A percentile compares a stretch with the other conserved stretches of the same genome.
These are phyloP conservation scores for Talaromyces proteolyticus DNA, from an alignment of 495 filamentous ascomycete species.

Conservation along the genomic window DNA sequence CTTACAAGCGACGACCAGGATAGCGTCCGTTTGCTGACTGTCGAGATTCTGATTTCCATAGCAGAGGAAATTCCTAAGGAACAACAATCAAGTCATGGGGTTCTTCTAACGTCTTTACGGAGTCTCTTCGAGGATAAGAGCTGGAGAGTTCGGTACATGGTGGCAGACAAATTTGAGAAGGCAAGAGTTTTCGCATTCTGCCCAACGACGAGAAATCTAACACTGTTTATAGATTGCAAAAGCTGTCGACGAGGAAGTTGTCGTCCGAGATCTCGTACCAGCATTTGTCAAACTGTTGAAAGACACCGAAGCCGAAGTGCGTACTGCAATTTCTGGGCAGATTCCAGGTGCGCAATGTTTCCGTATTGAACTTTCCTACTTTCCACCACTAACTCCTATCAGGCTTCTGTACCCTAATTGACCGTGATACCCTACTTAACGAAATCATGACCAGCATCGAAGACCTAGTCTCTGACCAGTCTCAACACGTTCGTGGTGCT, in stretches of 20 bases:
- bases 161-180: conserved; percentile 97
- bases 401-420: conserved; percentile 90
- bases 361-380: conserved; percentile 6
- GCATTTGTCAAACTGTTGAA: conserved; percentile 97
- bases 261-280: conserved; percentile 87
- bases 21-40: conserved; percentile 90
- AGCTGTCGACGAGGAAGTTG: conserved; percentile 95
- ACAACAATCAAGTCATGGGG: conserved; percentile 92
- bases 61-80: conserved; percentile 97
- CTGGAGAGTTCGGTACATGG: conserved; percentile 99
- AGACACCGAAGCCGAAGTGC: conserved; percentile 94
- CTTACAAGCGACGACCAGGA: conserved; percentile 94
- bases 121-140: conserved; percentile 97
- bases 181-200: conserved; percentile 31
- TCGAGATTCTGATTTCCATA: conserved; percentile 93
- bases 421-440: conserved; percentile 81
- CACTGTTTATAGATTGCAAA: conserved; percentile 70
- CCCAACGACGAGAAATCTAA: conserved; percentile 10
- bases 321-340: conserved; percentile 94
- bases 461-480: conserved; percentile 90
- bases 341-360: conserved; percentile 67
- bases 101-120: conserved; percentile 81
- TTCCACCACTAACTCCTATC: conserved; percentile 8
- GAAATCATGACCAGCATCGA: conserved; percentile 97
- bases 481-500: conserved; percentile 93